Base-by-base conservation (phyloP, 2,329 filamentous ascomycete genomes). In the Trichoderma arundinaceum region DNA sequence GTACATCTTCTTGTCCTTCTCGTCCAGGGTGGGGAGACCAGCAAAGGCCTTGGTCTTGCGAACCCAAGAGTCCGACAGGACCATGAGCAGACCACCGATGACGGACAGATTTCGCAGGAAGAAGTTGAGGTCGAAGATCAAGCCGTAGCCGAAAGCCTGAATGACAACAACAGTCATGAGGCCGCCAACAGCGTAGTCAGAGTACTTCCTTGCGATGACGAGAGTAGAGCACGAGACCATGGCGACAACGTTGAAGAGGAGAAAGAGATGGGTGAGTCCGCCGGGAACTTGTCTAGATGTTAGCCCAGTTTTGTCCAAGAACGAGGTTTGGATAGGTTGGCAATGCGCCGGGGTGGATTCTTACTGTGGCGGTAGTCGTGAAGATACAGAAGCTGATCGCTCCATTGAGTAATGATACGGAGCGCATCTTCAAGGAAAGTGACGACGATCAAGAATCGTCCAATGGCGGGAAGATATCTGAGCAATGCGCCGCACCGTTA, bases 1-100 rank as follows among this genome's bases (percentile, higher is more conserved):
- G 85, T 99, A 99, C 94, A 98, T 98, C 87, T 98, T 99, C 81
- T 94, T 92, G 79, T 99, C 95, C 88, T 98, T 98, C 85, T 99
- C 95, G 77, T 98, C 95, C 61, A 99, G 87, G 79, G 92, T 88
- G 56, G 95, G 95, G 61, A 99, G 86, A 54, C 95, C 95, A 54
- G 95, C 95, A 69, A 97, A 97, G 3, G 94, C 94, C 82, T 97
- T 96, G 78, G 89, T 92, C 88, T 98, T 98, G 81, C 94, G 91
- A 70, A 97, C 93, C 93, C 94, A 98, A 66, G 92, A 96, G 82
- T 99, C 95, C 46, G 94, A 97, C 54, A 99, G 86, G 19, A 99
- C 95, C 95, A 99, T 98, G 73, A 99, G 86, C 51, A 99, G 87
- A 67, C 95, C 95, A 72, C 95, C 95, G 83, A 98, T 94, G 74